Base-by-base conservation (phyloP, 2,329 filamentous ascomycete species). In the Alternaria arbusti region DNA sequence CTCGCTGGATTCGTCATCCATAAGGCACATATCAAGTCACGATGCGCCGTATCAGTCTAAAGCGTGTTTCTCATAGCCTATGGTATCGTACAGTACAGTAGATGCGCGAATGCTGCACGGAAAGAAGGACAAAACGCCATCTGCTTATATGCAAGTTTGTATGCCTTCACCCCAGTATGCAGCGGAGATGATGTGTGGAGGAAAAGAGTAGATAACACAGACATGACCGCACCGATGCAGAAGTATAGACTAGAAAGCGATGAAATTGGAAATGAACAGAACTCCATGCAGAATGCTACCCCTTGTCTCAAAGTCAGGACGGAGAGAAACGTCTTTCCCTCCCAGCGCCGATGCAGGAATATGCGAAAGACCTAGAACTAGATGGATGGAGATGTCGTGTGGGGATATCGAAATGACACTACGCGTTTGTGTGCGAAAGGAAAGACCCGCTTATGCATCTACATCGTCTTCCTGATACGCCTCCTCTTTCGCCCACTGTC, bases 401-500 rank as follows among this genome's bases (percentile, higher is more conserved):
- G 17, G 28, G 12, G 17, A 40, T 40, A 40, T 17, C n/a, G 36
- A 40, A 17, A 40, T 40, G 36, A 40, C 36, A 17, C 15, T 40
- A 40, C n/a, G 36, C 36, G 36, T 40, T 40, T 40, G 47, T 4
- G 15, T 54, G 32, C 15, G 1, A 25, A 1, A 13, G 0, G 47
- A 8, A 59, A 61, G 51, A 59, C 30, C 23, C 43, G 36, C 2
- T 40, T 40, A 55, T 43, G 20, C 32, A 40, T 45, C 51, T 69
- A 78, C 75, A 79, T 78, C 4, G 76, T 78, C 65, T 74, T 74
- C 58, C 76, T 68, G 2, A 67, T 59, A 6, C 71, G 64, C 52
- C 69, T 68, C 54, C 71, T 72, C 59, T 66, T 71, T 13, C 69
- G 58, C 43, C 67, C 69, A 20, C 67, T 74, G 3, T 70, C 71